These are phyloP conservation scores for Oryza glaberrima DNA, from an alignment of 176 grass and related monocot genomes.

Conservation along the genomic window DNA sequence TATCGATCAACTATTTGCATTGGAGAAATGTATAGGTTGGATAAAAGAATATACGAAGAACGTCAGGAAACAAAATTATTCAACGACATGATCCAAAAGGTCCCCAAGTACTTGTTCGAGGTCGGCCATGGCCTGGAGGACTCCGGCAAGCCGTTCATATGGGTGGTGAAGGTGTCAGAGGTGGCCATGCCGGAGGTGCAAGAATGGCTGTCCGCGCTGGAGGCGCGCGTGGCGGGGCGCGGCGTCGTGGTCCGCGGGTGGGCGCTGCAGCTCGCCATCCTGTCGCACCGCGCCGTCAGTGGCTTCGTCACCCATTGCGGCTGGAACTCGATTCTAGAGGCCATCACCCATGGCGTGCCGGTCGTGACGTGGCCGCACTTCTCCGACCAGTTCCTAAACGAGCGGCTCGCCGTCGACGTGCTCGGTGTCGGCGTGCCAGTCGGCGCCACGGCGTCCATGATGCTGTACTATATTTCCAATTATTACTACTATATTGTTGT, in stretches of 20 bases:
- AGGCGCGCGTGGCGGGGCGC: constrained; percentile 25
- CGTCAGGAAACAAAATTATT: no score
- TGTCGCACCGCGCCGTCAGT: constrained; percentile 45
- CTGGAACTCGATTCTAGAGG: constrained; percentile 57
- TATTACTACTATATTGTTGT: no score
- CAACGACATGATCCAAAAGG: no score
- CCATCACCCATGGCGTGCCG: constrained; percentile 51
- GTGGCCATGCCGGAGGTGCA: constrained; percentile 18
- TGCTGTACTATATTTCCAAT: background rate
- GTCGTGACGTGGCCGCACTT: constrained; percentile 64
- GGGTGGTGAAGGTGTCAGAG: constrained; percentile 64
- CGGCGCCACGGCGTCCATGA: constrained; percentile 9
- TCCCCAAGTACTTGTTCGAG: constrained; percentile 46
- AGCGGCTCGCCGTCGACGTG: constrained; percentile 52
- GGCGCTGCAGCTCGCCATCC: constrained; percentile 46
- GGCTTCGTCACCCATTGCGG: constrained; percentile 56
- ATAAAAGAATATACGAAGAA: no score
- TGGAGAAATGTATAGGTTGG: no score
- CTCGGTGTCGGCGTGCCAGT: constrained; percentile 45
- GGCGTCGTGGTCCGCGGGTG: constrained; percentile 47
- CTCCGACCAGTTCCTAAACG: constrained; percentile 64
- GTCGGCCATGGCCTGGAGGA: constrained; percentile 60
- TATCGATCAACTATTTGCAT: no score
- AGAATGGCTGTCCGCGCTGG: constrained; percentile 31
- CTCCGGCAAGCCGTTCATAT: constrained; percentile 60